phyloP scores from a whole-genome alignment of 768 basidiomycete species.

The Filobasidium wieringae region DNA sequence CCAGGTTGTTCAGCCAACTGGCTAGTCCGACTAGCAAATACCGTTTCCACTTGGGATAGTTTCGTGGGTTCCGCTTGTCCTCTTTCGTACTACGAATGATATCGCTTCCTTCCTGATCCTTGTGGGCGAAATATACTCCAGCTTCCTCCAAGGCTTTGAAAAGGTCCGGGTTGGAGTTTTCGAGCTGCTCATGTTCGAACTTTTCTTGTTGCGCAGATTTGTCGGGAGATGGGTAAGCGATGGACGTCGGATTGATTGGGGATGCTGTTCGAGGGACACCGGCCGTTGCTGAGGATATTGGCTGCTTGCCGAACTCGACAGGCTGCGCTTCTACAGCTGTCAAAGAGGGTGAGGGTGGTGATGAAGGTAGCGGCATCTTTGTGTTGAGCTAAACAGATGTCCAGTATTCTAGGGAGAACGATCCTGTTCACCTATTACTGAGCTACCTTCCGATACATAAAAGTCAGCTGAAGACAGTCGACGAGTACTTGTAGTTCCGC shows the following conservation, averaged over 20 bases:
- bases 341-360: slow-evolving; percentile 2
- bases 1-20: slow-evolving; percentile 19
- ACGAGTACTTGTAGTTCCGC: too few species aligned
- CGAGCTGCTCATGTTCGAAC: not conserved
- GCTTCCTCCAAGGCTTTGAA: slow-evolving; percentile 8
- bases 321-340: not conserved
- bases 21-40: slow-evolving; percentile 20
- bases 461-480: too few species aligned
- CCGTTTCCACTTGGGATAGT: slow-evolving; percentile 22
- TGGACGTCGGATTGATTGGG: too few species aligned
- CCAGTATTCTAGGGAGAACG: too few species aligned
- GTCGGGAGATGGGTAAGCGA: too few species aligned
- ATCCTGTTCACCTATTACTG: too few species aligned
- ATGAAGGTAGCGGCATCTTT: too few species aligned
- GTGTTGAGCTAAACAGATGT: too few species aligned
- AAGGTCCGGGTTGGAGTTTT: not conserved
- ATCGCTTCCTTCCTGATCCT: slow-evolving; percentile 18
- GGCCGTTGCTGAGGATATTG: too few species aligned
- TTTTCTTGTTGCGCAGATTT: too few species aligned
- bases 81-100: slow-evolving; percentile 14
- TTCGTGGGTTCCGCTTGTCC: slow-evolving; percentile 19
- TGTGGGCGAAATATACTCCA: slow-evolving; percentile 14
- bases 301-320: not conserved
- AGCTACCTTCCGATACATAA: too few species aligned
- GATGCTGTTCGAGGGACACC: too few species aligned